phyloP scores from a whole-genome alignment of 805 yeast species.

The Alloascoidea africana region DNA sequence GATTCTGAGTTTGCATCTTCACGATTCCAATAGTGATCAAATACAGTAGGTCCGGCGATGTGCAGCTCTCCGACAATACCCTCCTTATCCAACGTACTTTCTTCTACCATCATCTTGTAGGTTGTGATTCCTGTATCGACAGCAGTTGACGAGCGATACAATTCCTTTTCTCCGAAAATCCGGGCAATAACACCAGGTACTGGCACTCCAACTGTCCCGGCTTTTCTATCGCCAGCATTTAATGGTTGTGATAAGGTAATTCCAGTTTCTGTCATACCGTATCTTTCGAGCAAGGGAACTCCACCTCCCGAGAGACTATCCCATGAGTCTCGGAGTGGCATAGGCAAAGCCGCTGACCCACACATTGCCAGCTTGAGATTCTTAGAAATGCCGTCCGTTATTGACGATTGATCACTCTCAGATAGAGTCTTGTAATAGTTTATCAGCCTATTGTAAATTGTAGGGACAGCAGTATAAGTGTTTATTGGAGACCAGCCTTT shows the following conservation, averaged over 20 bases:
- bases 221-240: constrained; percentile 10
- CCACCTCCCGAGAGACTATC: constrained; percentile 13
- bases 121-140: too few species aligned
- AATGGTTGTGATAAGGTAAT: constrained; percentile 18
- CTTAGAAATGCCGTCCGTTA: constrained; percentile 8
- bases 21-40: constrained; percentile 31
- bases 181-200: constrained; percentile 17
- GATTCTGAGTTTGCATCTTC: constrained; percentile 30
- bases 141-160: constrained; percentile 1
- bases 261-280: constrained; percentile 22
- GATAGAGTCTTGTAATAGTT: constrained; percentile 8
- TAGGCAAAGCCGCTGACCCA: constrained; percentile 20
- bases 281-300: constrained; percentile 17
- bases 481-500: constrained; percentile 12
- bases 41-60: constrained; percentile 40
- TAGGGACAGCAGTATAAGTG: constrained; percentile 20
- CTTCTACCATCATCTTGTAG: neutral
- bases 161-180: constrained; percentile 8
- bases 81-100: constrained; percentile 6
- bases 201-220: constrained; percentile 17
- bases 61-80: constrained; percentile 31
- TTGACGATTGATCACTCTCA: constrained; percentile 7
- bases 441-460: constrained; percentile 15
- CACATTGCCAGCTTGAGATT: constrained; percentile 16
- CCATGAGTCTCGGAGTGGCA: constrained; percentile 17